A percentile compares a stretch with the other conserved stretches of the same genome.
Evolutionary conservation across 2,329 filamentous ascomycete genomes (phyloP).

Genomic region (Verticillium klebahnii): DNA sequence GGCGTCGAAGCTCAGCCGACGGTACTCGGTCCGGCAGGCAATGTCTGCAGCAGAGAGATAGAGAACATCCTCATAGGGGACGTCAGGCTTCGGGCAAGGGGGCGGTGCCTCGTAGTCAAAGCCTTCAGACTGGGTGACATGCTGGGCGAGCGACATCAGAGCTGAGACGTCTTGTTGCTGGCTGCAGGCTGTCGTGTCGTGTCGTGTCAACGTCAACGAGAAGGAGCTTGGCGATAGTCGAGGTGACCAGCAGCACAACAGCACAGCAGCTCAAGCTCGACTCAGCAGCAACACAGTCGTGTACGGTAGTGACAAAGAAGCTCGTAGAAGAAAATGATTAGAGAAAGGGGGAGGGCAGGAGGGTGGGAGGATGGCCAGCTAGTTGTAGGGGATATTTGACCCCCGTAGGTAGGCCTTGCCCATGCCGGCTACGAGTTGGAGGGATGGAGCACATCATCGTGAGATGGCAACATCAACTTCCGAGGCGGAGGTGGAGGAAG

Average conservation of each 20-base stretch:
- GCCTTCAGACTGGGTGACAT: slow-evolving; percentile 35
- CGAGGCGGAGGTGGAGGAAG: background rate
- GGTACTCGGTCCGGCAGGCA: slow-evolving; percentile 2
- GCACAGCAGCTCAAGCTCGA: background rate
- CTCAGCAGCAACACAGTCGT: background rate
- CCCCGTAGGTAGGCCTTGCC: background rate
- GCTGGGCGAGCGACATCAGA: slow-evolving; percentile 37
- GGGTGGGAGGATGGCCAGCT: background rate
- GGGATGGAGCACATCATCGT: background rate
- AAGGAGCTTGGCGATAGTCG: background rate
- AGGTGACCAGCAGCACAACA: background rate
- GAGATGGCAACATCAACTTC: background rate
- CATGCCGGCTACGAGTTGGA: background rate
- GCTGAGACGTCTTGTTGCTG: background rate
- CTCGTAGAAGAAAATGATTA: background rate
- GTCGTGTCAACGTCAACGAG: background rate
- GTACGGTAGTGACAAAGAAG: background rate
- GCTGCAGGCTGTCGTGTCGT: background rate
- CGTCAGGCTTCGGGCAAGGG: slow-evolving; percentile 16
- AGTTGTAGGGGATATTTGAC: background rate
- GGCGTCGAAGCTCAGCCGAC: slow-evolving; percentile 22
- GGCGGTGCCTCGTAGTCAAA: slow-evolving; percentile 29
- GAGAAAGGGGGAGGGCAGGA: background rate
- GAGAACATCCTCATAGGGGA: slow-evolving; percentile 12
- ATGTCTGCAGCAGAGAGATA: slow-evolving; percentile 20